Conservation (phyloP, 2,329 filamentous ascomycete genomes). For the Alternaria ethzedia region DNA sequence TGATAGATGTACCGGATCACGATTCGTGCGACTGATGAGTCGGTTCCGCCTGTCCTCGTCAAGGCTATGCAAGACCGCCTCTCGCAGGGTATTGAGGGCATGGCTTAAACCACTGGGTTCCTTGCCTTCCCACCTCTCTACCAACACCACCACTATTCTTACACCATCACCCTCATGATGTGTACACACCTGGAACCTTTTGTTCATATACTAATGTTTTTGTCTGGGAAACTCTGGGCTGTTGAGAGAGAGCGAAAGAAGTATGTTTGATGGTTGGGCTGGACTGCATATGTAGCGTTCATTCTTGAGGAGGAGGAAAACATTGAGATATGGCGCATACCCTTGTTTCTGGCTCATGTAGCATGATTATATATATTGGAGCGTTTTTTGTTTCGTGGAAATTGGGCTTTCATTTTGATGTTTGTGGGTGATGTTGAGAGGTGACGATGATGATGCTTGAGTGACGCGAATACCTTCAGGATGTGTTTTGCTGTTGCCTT, state of each 20-base stretch:
- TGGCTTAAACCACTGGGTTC: conserved; percentile 19
- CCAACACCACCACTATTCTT: neutral
- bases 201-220: conserved; percentile 13
- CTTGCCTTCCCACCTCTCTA: neutral
- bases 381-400: neutral
- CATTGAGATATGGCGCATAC: conserved; percentile 11
- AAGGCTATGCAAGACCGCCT: conserved; percentile 88
- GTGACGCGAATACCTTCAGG: too few relatives aligned
- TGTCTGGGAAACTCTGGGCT: neutral
- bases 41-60: conserved; percentile 78
- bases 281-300: neutral
- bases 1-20: conserved; percentile 92
- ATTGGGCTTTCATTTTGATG: too few relatives aligned
- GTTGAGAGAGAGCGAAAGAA: neutral
- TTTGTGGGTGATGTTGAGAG: too few relatives aligned
- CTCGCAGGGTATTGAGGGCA: conserved; percentile 58
- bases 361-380: conserved; percentile 9
- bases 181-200: neutral
- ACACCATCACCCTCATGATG: neutral
- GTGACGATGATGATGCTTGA: too few relatives aligned
- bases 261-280: neutral
- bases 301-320: conserved; percentile 1
- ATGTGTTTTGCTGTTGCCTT: too few relatives aligned
- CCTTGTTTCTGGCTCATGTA: conserved; percentile 9
- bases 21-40: conserved; percentile 90